Percentiles rank a stretch among this genome's conserved stretches.
These are phyloP conservation scores for Cokeromyces recurvatus DNA, from an alignment of 371 early-diverging fungal genomes.

Conservation along the genomic window DNA sequence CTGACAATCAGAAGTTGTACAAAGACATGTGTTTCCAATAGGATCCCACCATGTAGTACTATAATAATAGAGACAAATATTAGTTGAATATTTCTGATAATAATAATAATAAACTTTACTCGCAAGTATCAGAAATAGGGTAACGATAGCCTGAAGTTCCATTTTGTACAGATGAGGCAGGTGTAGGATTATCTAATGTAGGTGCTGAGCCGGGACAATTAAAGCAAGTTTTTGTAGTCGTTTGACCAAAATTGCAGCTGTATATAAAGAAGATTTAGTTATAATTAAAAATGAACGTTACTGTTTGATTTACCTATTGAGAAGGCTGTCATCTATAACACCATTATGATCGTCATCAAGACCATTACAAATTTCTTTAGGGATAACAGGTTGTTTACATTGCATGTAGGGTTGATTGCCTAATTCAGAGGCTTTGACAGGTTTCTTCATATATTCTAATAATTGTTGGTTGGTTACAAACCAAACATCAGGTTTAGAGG, in stretches of 20 bases:
- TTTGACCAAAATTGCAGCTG: conserved; percentile 51
- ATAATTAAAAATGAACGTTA: too few species aligned
- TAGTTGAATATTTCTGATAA: too few species aligned
- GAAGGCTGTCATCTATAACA: conserved; percentile 36
- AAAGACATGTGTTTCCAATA: conserved; percentile 47
- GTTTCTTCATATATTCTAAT: conserved; percentile 60
- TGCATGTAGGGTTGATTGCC: conserved; percentile 51
- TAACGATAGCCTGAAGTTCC: conserved; percentile 46
- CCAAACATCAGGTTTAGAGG: conserved; percentile 53
- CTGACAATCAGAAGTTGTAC: conserved; percentile 41
- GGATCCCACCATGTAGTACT: conserved; percentile 73
- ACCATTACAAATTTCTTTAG: conserved; percentile 71
- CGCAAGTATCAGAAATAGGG: conserved; percentile 56
- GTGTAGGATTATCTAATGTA: conserved; percentile 48
- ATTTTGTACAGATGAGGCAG: conserved; percentile 38
- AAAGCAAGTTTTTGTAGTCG: conserved; percentile 61
- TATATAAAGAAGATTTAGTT: background rate
- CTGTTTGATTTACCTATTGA: conserved; percentile 23
- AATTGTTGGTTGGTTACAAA: conserved; percentile 64
- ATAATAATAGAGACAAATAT: background rate
- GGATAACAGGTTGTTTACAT: conserved; percentile 51
- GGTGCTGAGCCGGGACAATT: conserved; percentile 57
- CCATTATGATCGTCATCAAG: conserved; percentile 54
- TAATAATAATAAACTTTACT: conserved; percentile 29
- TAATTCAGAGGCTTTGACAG: conserved; percentile 56